Base-by-base conservation (phyloP, 768 basidiomycete species). In the Kwoniella pini region DNA sequence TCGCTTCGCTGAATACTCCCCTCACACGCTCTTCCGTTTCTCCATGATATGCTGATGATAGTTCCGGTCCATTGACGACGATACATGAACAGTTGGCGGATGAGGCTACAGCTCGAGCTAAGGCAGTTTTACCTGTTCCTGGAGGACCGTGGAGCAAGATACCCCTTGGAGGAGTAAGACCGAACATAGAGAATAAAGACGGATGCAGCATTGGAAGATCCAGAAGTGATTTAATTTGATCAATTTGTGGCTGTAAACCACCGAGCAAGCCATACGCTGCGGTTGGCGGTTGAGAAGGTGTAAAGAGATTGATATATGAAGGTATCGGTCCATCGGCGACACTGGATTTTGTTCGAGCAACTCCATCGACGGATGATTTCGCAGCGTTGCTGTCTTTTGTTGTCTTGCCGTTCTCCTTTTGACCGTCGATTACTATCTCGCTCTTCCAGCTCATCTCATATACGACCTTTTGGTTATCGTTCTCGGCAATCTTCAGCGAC, bases 101-200 rank as follows among this genome's bases (percentile, higher is more conserved):
- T 0, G 87, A 84, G 3, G 95, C 93, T 60, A 99, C 93, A 13
- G 93, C 90, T 63, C 92, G 87, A 11, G 96, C 95, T 1, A 99
- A 82, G 72, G 96, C 92, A 0, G 96, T 99, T 80, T 99, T 99
- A 15, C 96, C 96, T 9, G 96, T 98, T 36, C 96, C 96, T 2
- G 96, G 92, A 11, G 93, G 94, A 11, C 96, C 96, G 77, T 97
- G 88, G 1, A 99, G 84, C 19, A 98, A 84, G 44, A 98, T 88
- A 3, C 96, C 96, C 45, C 90, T 86, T n/a, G 95, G 94, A 15
- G 95, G 94, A 70, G 90, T 93, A n/a, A 99, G 82, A 33, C 90
- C 87, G 68, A 93, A 90, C 68, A 87, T 84, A 6, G 80, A 81
- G 77, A 90, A 94, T 5, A 93, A 81, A 49, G 89, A 86, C 3